These are phyloP conservation scores for Tuber calosporum DNA, from an alignment of 495 filamentous ascomycete genomes.

Conservation along the genomic window DNA sequence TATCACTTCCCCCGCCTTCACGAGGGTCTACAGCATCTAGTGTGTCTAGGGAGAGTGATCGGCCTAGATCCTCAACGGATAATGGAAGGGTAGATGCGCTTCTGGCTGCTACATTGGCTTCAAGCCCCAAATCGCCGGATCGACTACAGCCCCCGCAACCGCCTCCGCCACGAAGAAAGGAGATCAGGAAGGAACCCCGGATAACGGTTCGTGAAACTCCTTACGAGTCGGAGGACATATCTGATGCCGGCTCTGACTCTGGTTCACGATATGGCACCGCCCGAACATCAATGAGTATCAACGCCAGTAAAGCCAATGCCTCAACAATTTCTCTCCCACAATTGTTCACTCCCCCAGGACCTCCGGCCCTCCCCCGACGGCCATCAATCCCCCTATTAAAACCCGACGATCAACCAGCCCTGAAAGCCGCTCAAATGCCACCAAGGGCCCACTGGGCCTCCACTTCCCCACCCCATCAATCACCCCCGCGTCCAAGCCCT, in stretches of 20 bases:
- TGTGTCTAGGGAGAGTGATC: background rate
- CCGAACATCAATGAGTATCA: conserved; percentile 11
- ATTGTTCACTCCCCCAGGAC: background rate
- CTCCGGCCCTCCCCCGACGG: conserved; percentile 10
- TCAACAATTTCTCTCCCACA: conserved; percentile 3
- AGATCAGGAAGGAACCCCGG: background rate
- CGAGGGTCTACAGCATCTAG: background rate
- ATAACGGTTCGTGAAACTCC: background rate
- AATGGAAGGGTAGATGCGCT: conserved; percentile 8
- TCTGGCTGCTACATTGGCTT: conserved; percentile 25
- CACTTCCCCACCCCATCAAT: conserved; percentile 4
- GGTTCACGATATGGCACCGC: conserved; percentile 18
- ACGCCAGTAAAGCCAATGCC: background rate
- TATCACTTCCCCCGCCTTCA: background rate
- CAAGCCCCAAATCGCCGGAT: conserved; percentile 7
- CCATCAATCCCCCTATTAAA: conserved; percentile 17
- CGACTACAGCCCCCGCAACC: conserved; percentile 15
- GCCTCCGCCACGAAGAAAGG: conserved; percentile 21
- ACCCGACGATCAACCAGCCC: background rate
- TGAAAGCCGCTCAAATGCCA: conserved; percentile 12
- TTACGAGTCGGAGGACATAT: background rate
- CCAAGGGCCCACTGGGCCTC: background rate
- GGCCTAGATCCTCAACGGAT: background rate
- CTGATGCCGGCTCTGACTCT: background rate
- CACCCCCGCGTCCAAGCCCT: conserved; percentile 16